phyloP scores from a whole-genome alignment of 2,329 filamentous ascomycete genomes.

The Pseudopithomyces maydicus region DNA sequence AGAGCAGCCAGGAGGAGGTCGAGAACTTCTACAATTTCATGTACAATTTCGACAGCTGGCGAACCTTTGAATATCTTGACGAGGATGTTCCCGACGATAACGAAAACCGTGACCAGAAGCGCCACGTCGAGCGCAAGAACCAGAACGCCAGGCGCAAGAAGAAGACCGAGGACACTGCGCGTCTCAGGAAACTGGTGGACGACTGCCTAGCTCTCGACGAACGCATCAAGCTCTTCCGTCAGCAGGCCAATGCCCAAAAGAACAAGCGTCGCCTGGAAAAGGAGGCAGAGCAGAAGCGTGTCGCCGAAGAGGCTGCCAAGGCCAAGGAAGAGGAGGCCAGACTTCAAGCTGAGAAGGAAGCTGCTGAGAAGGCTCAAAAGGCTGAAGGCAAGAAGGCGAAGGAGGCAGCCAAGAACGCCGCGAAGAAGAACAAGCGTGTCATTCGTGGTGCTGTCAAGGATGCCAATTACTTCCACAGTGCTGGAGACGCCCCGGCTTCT shows the following conservation, averaged over 20 bases:
- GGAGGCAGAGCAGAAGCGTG: conserved; percentile 88
- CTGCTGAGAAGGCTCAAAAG: conserved; percentile 80
- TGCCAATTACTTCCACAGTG: conserved; percentile 87
- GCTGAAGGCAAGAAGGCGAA: conserved; percentile 93
- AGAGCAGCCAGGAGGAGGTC: conserved; percentile 85
- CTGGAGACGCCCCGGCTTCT: conserved; percentile 70
- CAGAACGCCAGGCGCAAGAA: conserved; percentile 97
- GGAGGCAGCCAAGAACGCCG: conserved; percentile 96
- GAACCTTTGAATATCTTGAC: conserved; percentile 96
- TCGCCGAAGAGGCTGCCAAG: conserved; percentile 81
- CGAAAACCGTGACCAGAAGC: conserved; percentile 98
- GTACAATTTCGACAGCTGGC: conserved; percentile 99
- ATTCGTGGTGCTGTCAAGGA: conserved; percentile 94
- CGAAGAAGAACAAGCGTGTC: conserved; percentile 99
- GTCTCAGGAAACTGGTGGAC: conserved; percentile 88
- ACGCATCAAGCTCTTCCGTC: conserved; percentile 96
- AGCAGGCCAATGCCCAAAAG: conserved; percentile 90
- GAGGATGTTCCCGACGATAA: conserved; percentile 99
- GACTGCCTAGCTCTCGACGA: conserved; percentile 83
- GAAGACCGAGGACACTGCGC: conserved; percentile 96
- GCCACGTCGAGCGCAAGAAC: conserved; percentile 98
- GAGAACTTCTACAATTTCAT: conserved; percentile 99
- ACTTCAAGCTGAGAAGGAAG: conserved; percentile 82
- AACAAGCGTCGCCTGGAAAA: conserved; percentile 92
- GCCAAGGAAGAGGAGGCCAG: conserved; percentile 84